Base-by-base conservation (phyloP, 805 yeast species). In the Yamadazyma paraphyllophila region DNA sequence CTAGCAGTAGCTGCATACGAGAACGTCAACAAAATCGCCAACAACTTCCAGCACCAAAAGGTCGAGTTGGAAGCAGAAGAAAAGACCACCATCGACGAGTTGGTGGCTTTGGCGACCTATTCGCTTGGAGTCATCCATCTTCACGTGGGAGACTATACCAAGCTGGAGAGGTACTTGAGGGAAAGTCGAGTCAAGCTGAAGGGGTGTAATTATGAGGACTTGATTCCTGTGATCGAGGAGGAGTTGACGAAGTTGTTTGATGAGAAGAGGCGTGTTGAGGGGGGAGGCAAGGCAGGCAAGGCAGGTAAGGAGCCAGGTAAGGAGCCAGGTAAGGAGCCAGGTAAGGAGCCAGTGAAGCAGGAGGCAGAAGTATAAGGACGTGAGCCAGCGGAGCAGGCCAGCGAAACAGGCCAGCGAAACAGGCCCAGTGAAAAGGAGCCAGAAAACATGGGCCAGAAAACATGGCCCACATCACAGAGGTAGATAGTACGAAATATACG, bases 51-150 rank as follows among this genome's bases (percentile, higher is more conserved):
- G 44, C 47, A n/a, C 45, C 49, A 24, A 57, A 60, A 24, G 16
- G 12, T 38, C 7, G 25, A 20, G 8, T 13, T 14, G n/a, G 39
- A 39, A 5, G 12, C 16, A 15, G 47, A 45, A 13, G 45, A 41
- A 14, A 27, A 33, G 12, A 14, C 7, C 12, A 44, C 47, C 24
- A 65, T 85, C 10, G 75, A 78, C 27, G 88, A 86, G 51, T 80
- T 86, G 1, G 81, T 85, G 35, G 94, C 95, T 0, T 71, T 91
- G 60, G 81, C 96, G 0, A 81, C 89, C 0, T 91, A 86, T 59
- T 95, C 96, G 0, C 70, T 88, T 34, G 98, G 97, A 1, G 95
- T 90, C 4, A 74, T 88, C 9, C 74, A 78, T 36, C 64, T 84
- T n/a, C 88, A 87, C 54, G 58, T 71, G 38, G 78, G 83, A 0